Percentiles rank a stretch among this genome's conserved stretches.
Evolutionary conservation across 2,329 filamentous ascomycete species (phyloP).

Genomic region (Ascochyta viciae-villosae): DNA sequence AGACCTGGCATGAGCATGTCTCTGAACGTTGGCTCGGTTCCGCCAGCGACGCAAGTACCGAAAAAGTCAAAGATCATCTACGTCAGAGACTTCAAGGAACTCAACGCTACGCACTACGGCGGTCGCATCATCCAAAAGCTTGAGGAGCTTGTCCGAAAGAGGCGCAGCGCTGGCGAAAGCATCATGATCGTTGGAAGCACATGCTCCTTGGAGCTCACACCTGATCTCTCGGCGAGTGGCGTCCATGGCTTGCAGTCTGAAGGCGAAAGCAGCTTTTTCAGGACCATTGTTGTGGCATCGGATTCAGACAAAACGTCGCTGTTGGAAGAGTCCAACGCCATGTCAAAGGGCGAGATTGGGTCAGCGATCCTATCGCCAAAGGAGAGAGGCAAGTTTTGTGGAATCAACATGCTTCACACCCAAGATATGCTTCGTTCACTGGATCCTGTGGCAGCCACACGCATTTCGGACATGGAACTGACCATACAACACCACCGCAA

Average conservation of each 20-base stretch:
- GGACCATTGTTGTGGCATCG: slow-evolving; percentile 45
- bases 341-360: slow-evolving; percentile 10
- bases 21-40: slow-evolving; percentile 29
- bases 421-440: slow-evolving; percentile 65
- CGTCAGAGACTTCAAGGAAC: slow-evolving; percentile 80
- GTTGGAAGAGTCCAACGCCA: slow-evolving; percentile 22
- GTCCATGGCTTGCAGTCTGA: slow-evolving; percentile 56
- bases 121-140: slow-evolving; percentile 73
- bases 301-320: slow-evolving; percentile 22
- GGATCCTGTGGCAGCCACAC: slow-evolving; percentile 42
- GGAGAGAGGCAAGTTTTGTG: slow-evolving; percentile 40
- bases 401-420: slow-evolving; percentile 71
- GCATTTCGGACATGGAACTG: slow-evolving; percentile 34
- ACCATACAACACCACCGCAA: slow-evolving; percentile 23
- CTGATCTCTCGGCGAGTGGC: slow-evolving; percentile 52
- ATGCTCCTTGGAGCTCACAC: slow-evolving; percentile 58
- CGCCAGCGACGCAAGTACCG: slow-evolving; percentile 23
- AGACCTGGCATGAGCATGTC: slow-evolving; percentile 23
- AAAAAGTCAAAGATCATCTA: slow-evolving; percentile 72
- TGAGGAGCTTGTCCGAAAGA: slow-evolving; percentile 72
- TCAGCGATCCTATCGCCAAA: slow-evolving; percentile 18
- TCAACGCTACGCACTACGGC: slow-evolving; percentile 74
- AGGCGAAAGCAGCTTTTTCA: slow-evolving; percentile 40
- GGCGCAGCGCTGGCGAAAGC: slow-evolving; percentile 73
- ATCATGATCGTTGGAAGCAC: slow-evolving; percentile 84